phyloP scores from a whole-genome alignment of 164 flowering plant species.

The Stephania japonica region DNA sequence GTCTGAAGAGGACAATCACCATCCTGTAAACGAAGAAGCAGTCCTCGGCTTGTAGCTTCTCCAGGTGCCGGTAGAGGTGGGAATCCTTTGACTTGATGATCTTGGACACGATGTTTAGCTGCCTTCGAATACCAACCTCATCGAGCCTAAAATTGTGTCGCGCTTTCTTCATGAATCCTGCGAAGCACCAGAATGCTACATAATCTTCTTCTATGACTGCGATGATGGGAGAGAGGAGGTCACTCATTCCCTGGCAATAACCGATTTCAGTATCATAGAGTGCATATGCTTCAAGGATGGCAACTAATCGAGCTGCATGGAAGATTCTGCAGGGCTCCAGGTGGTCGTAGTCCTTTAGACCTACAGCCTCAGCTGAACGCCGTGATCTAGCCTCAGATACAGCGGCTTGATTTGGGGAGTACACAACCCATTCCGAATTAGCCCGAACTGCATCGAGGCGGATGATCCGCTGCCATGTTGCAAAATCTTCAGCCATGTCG shows the following conservation, averaged over 20 bases:
- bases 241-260: conserved; percentile 98
- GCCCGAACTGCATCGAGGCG: conserved; percentile 91
- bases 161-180: conserved; percentile 89
- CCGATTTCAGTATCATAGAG: conserved; percentile 88
- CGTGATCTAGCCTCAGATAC: conserved; percentile 58
- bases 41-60: conserved; percentile 82
- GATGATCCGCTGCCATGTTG: conserved; percentile 91
- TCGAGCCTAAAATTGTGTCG: conserved; percentile 92
- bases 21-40: conserved; percentile 95
- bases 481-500: conserved; percentile 55
- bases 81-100: conserved; percentile 86
- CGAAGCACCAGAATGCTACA: conserved; percentile 97
- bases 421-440: conserved; percentile 67
- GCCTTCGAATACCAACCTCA: conserved; percentile 82
- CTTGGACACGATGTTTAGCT: conserved; percentile 71
- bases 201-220: conserved; percentile 77
- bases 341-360: conserved; percentile 78
- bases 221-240: conserved; percentile 85
- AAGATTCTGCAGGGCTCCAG: conserved; percentile 64
- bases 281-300: conserved; percentile 94
- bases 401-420: conserved; percentile 54
- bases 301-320: conserved; percentile 91
- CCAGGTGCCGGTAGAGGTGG: conserved; percentile 80
- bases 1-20: conserved; percentile 94
- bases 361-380: conserved; percentile 67